Evolutionary conservation across 2,329 filamentous ascomycete genomes (phyloP).

Genomic region (Pseudomassariella vexata): DNA sequence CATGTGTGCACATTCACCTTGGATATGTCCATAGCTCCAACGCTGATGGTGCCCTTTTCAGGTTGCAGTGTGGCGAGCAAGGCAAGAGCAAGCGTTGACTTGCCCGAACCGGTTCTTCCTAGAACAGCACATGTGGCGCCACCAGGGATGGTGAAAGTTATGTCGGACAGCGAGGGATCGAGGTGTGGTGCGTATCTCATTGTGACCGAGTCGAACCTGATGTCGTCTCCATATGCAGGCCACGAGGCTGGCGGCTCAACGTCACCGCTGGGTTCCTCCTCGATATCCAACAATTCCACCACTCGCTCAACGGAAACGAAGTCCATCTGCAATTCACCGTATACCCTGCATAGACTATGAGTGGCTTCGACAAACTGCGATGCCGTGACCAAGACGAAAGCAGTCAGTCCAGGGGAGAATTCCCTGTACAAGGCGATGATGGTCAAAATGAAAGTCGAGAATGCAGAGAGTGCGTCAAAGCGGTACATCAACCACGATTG

Average conservation of each 20-base stretch:
- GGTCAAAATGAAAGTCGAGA: slow-evolving; percentile 69
- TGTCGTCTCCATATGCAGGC: slow-evolving; percentile 66
- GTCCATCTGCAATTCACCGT: slow-evolving; percentile 84
- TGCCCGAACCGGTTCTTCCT: slow-evolving; percentile 80
- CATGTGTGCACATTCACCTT: slow-evolving; percentile 48
- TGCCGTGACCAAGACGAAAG: slow-evolving; percentile 74
- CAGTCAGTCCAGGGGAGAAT: slow-evolving; percentile 73
- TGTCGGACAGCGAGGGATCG: slow-evolving; percentile 62
- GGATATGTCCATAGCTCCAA: slow-evolving; percentile 48
- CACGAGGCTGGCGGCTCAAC: slow-evolving; percentile 68
- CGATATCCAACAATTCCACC: slow-evolving; percentile 72
- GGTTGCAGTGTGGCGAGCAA: slow-evolving; percentile 52
- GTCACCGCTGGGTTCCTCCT: slow-evolving; percentile 65
- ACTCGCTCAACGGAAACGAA: slow-evolving; percentile 88
- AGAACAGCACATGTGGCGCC: slow-evolving; percentile 61
- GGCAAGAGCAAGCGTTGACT: slow-evolving; percentile 66
- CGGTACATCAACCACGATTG: slow-evolving; percentile 81
- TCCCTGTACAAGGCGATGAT: slow-evolving; percentile 67
- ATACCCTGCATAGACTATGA: slow-evolving; percentile 69
- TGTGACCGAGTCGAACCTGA: slow-evolving; percentile 71
- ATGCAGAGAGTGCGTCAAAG: slow-evolving; percentile 66
- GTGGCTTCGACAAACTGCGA: slow-evolving; percentile 64
- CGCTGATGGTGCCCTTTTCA: slow-evolving; percentile 41
- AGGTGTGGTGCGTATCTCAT: slow-evolving; percentile 75
- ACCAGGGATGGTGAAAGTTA: slow-evolving; percentile 67